Percentiles rank a stretch among this genome's conserved stretches.
Evolutionary conservation across 495 filamentous ascomycete species (phyloP).

Genomic region (Aspergillus haitiensis): DNA sequence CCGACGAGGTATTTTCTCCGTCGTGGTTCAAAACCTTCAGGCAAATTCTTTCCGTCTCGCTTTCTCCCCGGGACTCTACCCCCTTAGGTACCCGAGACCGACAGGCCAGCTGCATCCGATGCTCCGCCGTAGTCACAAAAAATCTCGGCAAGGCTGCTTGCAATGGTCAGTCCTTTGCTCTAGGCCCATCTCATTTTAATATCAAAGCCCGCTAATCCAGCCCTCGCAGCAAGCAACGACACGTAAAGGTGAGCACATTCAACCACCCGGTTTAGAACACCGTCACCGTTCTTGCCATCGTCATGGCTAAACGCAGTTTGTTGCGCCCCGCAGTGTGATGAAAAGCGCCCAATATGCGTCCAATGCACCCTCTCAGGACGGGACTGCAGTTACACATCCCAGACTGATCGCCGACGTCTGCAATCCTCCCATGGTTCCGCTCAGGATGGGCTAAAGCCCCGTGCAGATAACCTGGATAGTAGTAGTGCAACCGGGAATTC

Average conservation of each 20-base stretch:
- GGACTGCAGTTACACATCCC: slow-evolving; percentile 28
- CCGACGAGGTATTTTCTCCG: neutral
- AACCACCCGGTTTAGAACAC: neutral
- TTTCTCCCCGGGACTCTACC: too few species aligned
- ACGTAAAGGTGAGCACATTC: slow-evolving; percentile 11
- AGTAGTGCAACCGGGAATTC: neutral
- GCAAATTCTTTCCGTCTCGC: too few species aligned
- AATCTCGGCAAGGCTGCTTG: slow-evolving; percentile 29
- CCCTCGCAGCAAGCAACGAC: slow-evolving; percentile 9
- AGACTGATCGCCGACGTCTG: neutral
- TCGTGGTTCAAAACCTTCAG: too few species aligned
- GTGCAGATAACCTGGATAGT: neutral
- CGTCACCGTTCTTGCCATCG: neutral
- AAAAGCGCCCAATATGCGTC: slow-evolving; percentile 26
- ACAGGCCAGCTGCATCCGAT: neutral
- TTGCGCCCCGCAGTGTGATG: slow-evolving; percentile 25
- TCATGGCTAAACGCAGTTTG: neutral
- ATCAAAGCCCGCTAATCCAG: neutral
- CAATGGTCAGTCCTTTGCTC: slow-evolving; percentile 33
- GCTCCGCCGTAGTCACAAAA: slow-evolving; percentile 22
- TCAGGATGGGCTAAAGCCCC: neutral
- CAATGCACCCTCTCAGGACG: slow-evolving; percentile 26
- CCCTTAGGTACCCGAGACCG: too few species aligned
- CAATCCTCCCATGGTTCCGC: neutral
- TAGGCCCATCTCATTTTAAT: neutral